Evolutionary conservation across 1,139 yeast species (phyloP), one percentile per base, ranked within the genome.

Genomic region (Nematodospora anomalae): DNA sequence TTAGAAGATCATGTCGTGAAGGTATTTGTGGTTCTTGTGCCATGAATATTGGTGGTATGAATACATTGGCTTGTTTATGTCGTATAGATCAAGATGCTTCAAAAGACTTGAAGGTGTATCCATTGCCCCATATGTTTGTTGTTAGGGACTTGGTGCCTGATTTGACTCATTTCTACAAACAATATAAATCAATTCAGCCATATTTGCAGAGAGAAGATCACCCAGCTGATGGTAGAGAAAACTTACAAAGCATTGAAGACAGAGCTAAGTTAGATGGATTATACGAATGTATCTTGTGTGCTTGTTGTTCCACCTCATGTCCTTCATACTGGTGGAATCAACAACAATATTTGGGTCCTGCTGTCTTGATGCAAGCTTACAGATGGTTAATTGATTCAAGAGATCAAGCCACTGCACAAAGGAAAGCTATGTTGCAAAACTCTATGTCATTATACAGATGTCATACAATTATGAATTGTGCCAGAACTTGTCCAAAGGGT

Each of bases 301-400:
- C 98, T 18, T 92, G 98, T 71, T 92, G 98, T 70, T 90, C 97
- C 26, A 94, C 99, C 35, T 81, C 98, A 23, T 92, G 99, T 74
- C 98, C 99, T 37, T 89, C 97, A 6, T 94, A 94, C 78, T 94
- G 99, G 98, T 94, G 99, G 99, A 94, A 94, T 72, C 96, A 89
- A 71, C 96, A 90, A 68, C 95, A 94, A 74, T 94, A 94, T 71
- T 75, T 94, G 56, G 98, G 98, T 41, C 97, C 98, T 24, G 97
- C 97, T 20, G 97, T 92, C 42, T 79, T 92, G 65, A 87, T 92
- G 97, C 98, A 92, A 74, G 97, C 97, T 41, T 92, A 83, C 78
- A 83, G 98, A 75, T 92, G 98, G 98, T 82, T 92, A 76, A 80
- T 89, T 49, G 99, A 92, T 67, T 84, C 96, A 33, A 85, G 99